These are phyloP conservation scores for Liquidambar formosana DNA, from an alignment of 164 flowering plant species.

Conservation along the genomic window DNA sequence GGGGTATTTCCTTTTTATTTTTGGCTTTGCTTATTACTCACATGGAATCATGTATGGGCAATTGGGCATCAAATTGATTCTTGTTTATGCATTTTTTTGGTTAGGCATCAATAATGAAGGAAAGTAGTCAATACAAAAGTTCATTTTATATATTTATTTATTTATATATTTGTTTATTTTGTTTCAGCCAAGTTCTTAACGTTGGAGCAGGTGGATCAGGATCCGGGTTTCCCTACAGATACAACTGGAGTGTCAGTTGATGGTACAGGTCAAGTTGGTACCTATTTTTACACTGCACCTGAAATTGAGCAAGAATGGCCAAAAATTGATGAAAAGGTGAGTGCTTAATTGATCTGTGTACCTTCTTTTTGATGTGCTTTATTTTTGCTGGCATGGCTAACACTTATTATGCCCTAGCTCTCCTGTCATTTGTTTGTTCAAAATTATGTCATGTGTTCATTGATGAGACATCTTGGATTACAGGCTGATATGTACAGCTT, in stretches of 20 bases:
- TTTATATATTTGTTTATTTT: no score
- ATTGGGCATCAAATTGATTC: neutral
- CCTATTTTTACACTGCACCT: constrained; percentile 96
- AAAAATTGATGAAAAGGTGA: constrained; percentile 94
- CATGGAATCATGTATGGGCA: neutral
- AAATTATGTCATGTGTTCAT: neutral
- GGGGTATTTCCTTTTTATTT: no score
- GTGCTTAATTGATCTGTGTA: constrained; percentile 3
- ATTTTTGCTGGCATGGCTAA: constrained; percentile 4
- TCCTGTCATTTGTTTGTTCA: neutral
- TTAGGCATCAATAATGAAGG: neutral
- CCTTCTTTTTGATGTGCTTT: constrained; percentile 3
- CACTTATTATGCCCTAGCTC: neutral
- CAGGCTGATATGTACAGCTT: constrained; percentile 98
- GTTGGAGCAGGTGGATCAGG: constrained; percentile 92
- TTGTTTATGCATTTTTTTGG: neutral
- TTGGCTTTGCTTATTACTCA: no score
- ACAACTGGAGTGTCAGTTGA: constrained; percentile 71
- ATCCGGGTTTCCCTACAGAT: constrained; percentile 54
- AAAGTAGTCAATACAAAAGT: neutral
- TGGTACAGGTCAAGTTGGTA: constrained; percentile 97
- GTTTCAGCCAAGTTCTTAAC: constrained; percentile 87
- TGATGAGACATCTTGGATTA: constrained; percentile 10
- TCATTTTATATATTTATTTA: no score
- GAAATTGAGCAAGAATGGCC: constrained; percentile 99